Evolutionary conservation across 169 alveolate genomes (phyloP), one percentile per base, ranked within the genome.

Genomic region (Babesia sp.): DNA sequence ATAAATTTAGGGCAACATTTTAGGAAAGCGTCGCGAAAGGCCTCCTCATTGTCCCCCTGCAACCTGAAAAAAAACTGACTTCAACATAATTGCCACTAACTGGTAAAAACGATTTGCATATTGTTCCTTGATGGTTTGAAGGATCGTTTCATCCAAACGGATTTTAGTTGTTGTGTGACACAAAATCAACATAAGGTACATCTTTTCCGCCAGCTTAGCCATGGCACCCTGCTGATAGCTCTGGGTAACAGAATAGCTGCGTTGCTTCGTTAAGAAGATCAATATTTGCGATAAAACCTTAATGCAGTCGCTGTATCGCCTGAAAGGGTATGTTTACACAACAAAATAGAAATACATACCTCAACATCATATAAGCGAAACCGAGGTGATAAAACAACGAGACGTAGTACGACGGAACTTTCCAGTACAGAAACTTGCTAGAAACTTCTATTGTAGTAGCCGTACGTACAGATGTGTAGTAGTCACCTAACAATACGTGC

Each of bases 1-100:
- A 91, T 89, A 82, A 91, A 91, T 70, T 89, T 88, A n/a, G 95
- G 95, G 48, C 93, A 85, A 22, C 91, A 87, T 79, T 78, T 73
- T 56, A 71, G 46, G 71, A 91, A 91, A 14, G 85, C 66, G 28
- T 91, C 95, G 18, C 90, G 70, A 70, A 79, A 89, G 39, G 95
- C 56, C 56, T 88, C 93, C 57, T 91, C 95, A 51, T 85, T 86
- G 22, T 87, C 91, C 20, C 81, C 74, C 41, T 89, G 95, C 55
- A 91, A 46, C 57, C 92, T 86, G 67, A 9, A 36, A 33, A 36
- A 36, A 16, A 1, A 39, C 31, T 0, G 37, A 36, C 24, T 22
- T 1, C 34, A 34, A 0, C 1, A 36, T 26, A 26, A n/a, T n/a
- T 50, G 6, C 2, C 22, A 53, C 91, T 45, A 26, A 87, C 93